Percentiles rank a stretch among this genome's conserved stretches.
Conservation (phyloP, 1,139 yeast genomes). For the Taphrina pruni region DNA sequence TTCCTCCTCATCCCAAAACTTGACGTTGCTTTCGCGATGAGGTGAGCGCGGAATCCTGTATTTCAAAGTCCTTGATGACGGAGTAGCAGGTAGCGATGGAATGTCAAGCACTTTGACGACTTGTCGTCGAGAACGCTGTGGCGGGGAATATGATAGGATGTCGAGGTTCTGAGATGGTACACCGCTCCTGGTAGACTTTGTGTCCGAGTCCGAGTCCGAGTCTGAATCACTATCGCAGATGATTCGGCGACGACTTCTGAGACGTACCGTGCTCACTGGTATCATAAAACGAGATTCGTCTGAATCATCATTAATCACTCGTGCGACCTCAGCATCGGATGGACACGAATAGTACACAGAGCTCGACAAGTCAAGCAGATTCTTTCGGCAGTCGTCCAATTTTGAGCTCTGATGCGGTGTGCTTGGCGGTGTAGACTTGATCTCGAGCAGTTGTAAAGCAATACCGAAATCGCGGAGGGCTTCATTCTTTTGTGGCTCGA, state of each 20-base stretch:
- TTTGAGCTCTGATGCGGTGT: background rate
- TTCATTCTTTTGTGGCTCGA: background rate
- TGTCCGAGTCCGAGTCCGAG: background rate
- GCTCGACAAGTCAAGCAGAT: background rate
- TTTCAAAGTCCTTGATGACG: conserved; percentile 1
- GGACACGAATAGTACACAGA: conserved; percentile 7
- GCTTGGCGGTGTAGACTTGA: conserved; percentile 8
- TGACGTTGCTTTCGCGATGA: conserved; percentile 15
- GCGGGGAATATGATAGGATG: conserved; percentile 21
- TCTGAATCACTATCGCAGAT: conserved; percentile 10
- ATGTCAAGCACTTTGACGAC: conserved; percentile 6
- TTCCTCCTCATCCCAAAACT: conserved; percentile 25
- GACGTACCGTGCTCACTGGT: background rate
- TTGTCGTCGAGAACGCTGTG: conserved; percentile 3
- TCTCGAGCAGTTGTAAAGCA: background rate
- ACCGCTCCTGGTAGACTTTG: background rate
- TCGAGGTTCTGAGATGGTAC: background rate
- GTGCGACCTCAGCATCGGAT: background rate
- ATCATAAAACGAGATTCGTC: background rate
- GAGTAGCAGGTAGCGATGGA: background rate
- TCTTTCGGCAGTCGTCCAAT: no score
- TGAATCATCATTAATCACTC: background rate
- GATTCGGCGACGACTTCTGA: conserved; percentile 6
- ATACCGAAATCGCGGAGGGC: background rate
- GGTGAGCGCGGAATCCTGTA: conserved; percentile 21